Evolutionary conservation across 345 rosid species (phyloP).

Genomic region (Eutrema heterophyllum): DNA sequence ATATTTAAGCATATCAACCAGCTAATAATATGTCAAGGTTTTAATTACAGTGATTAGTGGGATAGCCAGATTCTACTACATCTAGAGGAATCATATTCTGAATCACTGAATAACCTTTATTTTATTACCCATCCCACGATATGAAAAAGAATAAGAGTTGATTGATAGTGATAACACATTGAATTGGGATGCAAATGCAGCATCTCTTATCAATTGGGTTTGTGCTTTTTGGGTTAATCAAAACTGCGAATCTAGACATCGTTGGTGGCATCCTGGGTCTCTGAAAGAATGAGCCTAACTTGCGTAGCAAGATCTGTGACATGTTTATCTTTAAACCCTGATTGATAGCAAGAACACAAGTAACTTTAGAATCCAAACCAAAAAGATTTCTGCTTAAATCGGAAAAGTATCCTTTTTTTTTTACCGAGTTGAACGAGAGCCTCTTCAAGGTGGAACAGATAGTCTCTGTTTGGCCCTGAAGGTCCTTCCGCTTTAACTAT

Average conservation of each 20-base stretch:
- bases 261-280: background rate
- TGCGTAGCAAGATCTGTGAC: constrained; percentile 66
- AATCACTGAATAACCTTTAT: background rate
- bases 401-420: background rate
- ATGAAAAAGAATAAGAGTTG: background rate
- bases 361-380: background rate
- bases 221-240: background rate
- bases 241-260: constrained; percentile 1
- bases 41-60: background rate
- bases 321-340: constrained; percentile 71
- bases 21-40: background rate
- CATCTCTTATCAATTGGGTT: constrained; percentile 12
- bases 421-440: constrained; percentile 66
- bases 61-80: background rate
- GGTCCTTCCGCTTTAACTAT: constrained; percentile 76
- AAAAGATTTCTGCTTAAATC: background rate
- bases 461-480: constrained; percentile 92
- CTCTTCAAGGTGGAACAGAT: constrained; percentile 67
- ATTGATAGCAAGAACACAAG: background rate
- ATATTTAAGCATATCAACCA: constrained; percentile 4
- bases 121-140: background rate
- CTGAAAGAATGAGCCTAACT: constrained; percentile 54
- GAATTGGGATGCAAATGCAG: constrained; percentile 2
- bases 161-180: constrained; percentile 6
- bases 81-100: constrained; percentile 17